phyloP scores from a whole-genome alignment of 768 basidiomycete genomes.

The Rhizopogon sp. region DNA sequence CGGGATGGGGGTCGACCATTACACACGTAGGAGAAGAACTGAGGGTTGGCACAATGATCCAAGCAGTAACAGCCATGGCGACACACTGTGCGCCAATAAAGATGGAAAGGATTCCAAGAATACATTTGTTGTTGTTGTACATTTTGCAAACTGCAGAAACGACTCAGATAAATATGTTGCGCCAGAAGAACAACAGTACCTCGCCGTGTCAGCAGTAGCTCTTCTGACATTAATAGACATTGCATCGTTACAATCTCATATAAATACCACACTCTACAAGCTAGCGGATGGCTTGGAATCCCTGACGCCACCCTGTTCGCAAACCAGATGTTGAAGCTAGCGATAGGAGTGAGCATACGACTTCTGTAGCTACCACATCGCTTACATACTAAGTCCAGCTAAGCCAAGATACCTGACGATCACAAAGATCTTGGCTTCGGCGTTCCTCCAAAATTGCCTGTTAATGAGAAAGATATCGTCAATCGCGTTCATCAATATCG shows the following conservation, averaged over 20 bases:
- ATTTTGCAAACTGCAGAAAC: too few relatives aligned
- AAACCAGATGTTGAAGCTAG: slow-evolving; percentile 18
- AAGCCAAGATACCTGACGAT: slow-evolving; percentile 11
- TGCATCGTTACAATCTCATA: slow-evolving; percentile 14
- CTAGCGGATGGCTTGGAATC: not conserved
- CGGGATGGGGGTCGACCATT: too few relatives aligned
- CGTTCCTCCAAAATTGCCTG: not conserved
- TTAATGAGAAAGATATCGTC: not conserved
- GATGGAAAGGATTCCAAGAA: too few relatives aligned
- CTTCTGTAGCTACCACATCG: not conserved
- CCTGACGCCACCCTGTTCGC: slow-evolving; percentile 13
- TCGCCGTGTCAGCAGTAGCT: too few relatives aligned
- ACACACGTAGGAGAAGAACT: too few relatives aligned
- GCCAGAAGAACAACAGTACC: too few relatives aligned
- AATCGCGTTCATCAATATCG: not conserved
- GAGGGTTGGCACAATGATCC: too few relatives aligned
- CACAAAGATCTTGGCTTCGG: slow-evolving; percentile 6
- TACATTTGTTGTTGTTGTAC: too few relatives aligned
- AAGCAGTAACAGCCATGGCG: too few relatives aligned
- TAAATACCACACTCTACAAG: slow-evolving; percentile 13
- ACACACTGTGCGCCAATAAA: too few relatives aligned
- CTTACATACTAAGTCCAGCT: slow-evolving; percentile 14
- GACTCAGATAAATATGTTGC: too few relatives aligned
- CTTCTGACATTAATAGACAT: slow-evolving; percentile 7
- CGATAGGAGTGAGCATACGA: not conserved